These are phyloP conservation scores for Sugiyamaella chiloensis DNA, from an alignment of 805 yeast genomes.

Conservation along the genomic window DNA sequence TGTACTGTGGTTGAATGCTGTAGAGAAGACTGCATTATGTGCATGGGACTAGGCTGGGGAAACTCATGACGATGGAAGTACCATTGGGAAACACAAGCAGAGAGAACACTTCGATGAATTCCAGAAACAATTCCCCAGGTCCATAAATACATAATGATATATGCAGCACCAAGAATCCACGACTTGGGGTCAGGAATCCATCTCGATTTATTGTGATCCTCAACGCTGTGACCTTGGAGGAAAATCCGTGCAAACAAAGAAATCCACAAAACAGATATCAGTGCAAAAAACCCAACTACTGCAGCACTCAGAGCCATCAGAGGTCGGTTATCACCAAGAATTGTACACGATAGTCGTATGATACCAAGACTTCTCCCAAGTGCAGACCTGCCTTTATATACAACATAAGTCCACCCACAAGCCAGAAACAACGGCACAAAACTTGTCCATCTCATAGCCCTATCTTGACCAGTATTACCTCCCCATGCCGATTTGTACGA, in stretches of 20 bases:
- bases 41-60: slow-evolving; percentile 22
- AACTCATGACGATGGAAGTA: slow-evolving; percentile 32
- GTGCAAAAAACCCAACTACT: slow-evolving; percentile 29
- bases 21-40: slow-evolving; percentile 25
- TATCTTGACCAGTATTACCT: slow-evolving; percentile 32
- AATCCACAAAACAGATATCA: slow-evolving; percentile 37
- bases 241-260: slow-evolving; percentile 33
- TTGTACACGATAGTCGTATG: slow-evolving; percentile 35
- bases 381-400: slow-evolving; percentile 28
- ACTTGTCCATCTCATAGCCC: slow-evolving; percentile 33
- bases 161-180: slow-evolving; percentile 33
- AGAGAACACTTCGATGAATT: slow-evolving; percentile 35
- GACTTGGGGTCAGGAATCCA: slow-evolving; percentile 31
- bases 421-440: slow-evolving; percentile 28
- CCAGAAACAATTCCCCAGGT: slow-evolving; percentile 40
- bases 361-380: slow-evolving; percentile 34
- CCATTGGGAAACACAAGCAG: slow-evolving; percentile 39
- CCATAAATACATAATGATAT: slow-evolving; percentile 39
- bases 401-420: slow-evolving; percentile 28
- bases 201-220: slow-evolving; percentile 20
- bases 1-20: slow-evolving; percentile 31
- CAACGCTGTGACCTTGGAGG: slow-evolving; percentile 26
- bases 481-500: slow-evolving; percentile 32
- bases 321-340: slow-evolving; percentile 33
- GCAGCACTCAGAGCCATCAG: slow-evolving; percentile 31